phyloP scores from a whole-genome alignment of 495 filamentous ascomycete species.

The Penicillium simplicissimum region DNA sequence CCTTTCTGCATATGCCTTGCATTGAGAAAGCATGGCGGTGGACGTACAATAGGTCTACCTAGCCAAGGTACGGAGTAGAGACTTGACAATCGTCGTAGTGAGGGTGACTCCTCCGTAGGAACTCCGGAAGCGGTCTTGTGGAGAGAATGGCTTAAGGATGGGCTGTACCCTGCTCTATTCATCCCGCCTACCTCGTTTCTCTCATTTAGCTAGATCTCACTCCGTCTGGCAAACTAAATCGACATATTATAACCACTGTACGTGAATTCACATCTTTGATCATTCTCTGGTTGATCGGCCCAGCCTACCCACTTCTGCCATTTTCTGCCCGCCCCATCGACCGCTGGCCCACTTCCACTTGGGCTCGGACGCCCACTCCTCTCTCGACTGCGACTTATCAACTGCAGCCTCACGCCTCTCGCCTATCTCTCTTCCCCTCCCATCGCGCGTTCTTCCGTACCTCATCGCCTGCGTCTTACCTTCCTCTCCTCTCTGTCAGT shows the following conservation, averaged over 20 bases:
- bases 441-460: constrained; percentile 3
- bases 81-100: no score
- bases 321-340: background rate
- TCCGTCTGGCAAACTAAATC: background rate
- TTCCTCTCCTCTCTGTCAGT: constrained; percentile 16
- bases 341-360: constrained; percentile 4
- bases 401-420: background rate
- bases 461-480: constrained; percentile 2
- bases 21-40: background rate
- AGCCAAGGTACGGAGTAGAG: background rate
- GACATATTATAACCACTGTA: background rate
- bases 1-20: constrained; percentile 6
- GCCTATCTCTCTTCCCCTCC: background rate
- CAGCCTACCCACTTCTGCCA: background rate
- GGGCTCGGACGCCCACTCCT: constrained; percentile 2
- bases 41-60: background rate
- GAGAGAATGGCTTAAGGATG: constrained; percentile 23
- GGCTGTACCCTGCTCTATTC: constrained; percentile 4
- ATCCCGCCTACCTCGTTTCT: constrained; percentile 1
- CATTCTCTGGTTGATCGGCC: background rate
- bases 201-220: background rate
- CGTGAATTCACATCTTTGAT: background rate
- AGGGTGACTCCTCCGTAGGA: background rate
- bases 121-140: constrained; percentile 36
- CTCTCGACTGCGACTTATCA: background rate